phyloP scores from a whole-genome alignment of 1,139 yeast species.

The Hansenula sp. region DNA sequence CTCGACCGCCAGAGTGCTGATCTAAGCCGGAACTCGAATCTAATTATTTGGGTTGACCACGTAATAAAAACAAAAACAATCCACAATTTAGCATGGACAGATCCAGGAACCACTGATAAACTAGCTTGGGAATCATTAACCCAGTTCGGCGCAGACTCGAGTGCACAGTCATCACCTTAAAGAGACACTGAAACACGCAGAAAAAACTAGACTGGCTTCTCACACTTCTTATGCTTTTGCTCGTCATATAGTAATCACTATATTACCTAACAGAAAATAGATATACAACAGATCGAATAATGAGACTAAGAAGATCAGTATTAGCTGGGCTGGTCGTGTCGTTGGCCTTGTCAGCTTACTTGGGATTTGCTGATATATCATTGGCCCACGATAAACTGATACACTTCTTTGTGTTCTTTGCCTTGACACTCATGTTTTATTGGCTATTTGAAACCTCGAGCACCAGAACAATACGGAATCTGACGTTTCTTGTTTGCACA shows the following conservation, averaged over 20 bases:
- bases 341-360: conserved; percentile 26
- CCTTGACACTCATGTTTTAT: conserved; percentile 47
- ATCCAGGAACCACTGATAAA: too few relatives aligned
- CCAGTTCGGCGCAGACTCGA: too few relatives aligned
- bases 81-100: background rate
- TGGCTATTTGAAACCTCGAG: conserved; percentile 38
- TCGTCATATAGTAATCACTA: background rate
- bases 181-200: too few relatives aligned
- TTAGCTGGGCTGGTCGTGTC: conserved; percentile 21
- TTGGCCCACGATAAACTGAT: conserved; percentile 47
- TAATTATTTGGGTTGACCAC: too few relatives aligned
- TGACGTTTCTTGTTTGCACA: conserved; percentile 42
- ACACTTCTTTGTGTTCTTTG: conserved; percentile 44
- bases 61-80: background rate
- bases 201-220: too few relatives aligned
- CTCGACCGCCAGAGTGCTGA: background rate
- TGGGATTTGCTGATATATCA: conserved; percentile 44
- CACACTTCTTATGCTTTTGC: background rate
- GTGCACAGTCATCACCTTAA: too few relatives aligned
- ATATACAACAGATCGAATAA: conserved; percentile 12
- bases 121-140: too few relatives aligned
- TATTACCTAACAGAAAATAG: conserved; percentile 4
- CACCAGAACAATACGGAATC: conserved; percentile 28
- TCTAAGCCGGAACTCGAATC: background rate
- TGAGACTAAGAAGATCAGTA: conserved; percentile 20